phyloP scores from a whole-genome alignment of 176 grass and related monocot genomes.

The Aegilops speltoides region DNA sequence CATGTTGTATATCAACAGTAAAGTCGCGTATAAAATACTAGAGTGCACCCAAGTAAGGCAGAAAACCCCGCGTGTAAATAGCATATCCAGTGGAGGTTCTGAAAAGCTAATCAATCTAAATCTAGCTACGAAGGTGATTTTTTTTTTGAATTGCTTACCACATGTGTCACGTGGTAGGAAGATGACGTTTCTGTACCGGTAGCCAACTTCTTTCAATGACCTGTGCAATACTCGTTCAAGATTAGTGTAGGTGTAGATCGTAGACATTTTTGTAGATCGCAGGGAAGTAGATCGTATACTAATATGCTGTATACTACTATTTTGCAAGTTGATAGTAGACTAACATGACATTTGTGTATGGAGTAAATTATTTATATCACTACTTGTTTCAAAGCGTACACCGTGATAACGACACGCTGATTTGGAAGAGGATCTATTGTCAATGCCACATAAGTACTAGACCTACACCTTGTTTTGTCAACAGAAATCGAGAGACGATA shows the following conservation, averaged over 20 bases:
- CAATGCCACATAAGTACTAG: not conserved
- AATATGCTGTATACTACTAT: too few species aligned
- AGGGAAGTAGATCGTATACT: too few species aligned
- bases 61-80: too few species aligned
- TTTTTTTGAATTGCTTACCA: too few species aligned
- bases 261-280: too few species aligned
- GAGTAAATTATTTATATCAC: not conserved
- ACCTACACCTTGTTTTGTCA: not conserved
- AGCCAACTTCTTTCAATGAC: not conserved
- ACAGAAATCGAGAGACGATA: too few species aligned
- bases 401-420: not conserved
- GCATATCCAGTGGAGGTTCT: too few species aligned
- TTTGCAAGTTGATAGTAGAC: too few species aligned
- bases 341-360: not conserved
- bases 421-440: not conserved
- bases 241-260: not conserved
- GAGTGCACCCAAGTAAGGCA: too few species aligned
- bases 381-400: not conserved
- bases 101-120: not conserved
- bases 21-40: too few species aligned
- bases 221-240: not conserved
- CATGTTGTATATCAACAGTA: too few species aligned
- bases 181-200: not conserved
- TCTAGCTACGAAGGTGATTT: not conserved
- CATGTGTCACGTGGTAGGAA: not conserved